Evolutionary conservation across 2,329 filamentous ascomycete genomes (phyloP), one percentile per base, ranked within the genome.

Genomic region (Trichoderma breve): DNA sequence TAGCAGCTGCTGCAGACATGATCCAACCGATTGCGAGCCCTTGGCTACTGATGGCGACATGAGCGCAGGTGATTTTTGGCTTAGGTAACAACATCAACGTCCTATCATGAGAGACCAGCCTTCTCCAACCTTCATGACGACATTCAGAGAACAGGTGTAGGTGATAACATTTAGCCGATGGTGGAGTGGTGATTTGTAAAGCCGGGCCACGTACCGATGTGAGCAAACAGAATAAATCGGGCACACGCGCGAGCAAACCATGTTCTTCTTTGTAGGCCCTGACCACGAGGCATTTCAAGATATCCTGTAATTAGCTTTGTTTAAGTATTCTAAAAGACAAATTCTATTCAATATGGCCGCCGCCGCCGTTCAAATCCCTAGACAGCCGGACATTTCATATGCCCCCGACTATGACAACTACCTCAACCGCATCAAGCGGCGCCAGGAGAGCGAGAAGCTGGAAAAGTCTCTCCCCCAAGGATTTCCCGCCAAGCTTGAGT

Each of bases 301-400:
- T 14, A 39, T 57, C 18, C 47, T 51, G 9, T 57, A 43, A 24
- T n/a, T 39, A 6, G 34, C 15, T n/a, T 14, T 26, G 28, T 14
- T 53, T 3, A 5, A 9, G 6, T 30, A n/a, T 28, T 15, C 15
- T 21, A 12, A 26, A 12, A 67, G n/a, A 39, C n/a, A n/a, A 65
- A 47, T 88, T 86, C 7, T 2, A 30, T 87, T 84, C 83, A 8
- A 81, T 77, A 66, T 80, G 76, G 21, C 82, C 79, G 39, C 81
- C 81, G 74, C 88, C 88, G 15, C 81, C 81, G 9, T 82, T 83
- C 28, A 74, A 68, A 8, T 47, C 5, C 64, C 70, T 1, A 83
- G 84, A 26, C 87, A 89, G 75, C 88, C 89, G 0, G 88, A 90
- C 74, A 91, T 90, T 71, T 80, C 80, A 1, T 91, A 90, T 76